Evolutionary conservation across 1,284 basidiomycete species (phyloP).

Genomic region (Thelephora terrestris): DNA sequence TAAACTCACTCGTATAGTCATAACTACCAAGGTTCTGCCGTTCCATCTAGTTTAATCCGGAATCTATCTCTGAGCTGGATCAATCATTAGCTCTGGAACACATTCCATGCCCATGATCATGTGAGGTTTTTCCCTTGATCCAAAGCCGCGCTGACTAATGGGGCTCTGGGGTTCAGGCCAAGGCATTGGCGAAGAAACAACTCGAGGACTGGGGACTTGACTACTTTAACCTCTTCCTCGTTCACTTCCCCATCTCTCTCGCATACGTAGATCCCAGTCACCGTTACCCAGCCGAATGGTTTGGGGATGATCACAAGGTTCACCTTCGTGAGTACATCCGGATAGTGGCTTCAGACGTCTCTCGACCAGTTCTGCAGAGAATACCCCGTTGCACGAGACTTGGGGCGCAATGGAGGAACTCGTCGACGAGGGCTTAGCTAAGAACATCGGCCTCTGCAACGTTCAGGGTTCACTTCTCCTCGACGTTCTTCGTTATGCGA

Average conservation of each 20-base stretch:
- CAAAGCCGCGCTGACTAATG: not conserved
- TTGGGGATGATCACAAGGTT: conserved; percentile 51
- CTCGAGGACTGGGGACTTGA: conserved; percentile 69
- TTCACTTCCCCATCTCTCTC: conserved; percentile 75
- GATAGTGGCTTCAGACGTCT: not conserved
- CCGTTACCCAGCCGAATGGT: conserved; percentile 76
- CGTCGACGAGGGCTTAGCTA: conserved; percentile 56
- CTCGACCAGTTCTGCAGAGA: conserved; percentile 28
- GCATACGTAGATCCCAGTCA: conserved; percentile 67
- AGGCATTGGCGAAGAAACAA: conserved; percentile 46
- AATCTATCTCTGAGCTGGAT: conserved; percentile 5
- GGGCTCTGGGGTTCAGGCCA: conserved; percentile 29
- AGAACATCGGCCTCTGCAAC: conserved; percentile 71
- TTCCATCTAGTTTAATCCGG: too few relatives aligned
- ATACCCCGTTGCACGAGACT: conserved; percentile 64
- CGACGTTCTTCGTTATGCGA: conserved; percentile 63
- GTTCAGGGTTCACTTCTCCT: conserved; percentile 51
- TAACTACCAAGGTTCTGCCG: conserved; percentile 50
- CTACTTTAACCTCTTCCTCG: conserved; percentile 68
- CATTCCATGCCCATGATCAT: conserved; percentile 63
- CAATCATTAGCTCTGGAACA: conserved; percentile 63
- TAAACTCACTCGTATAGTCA: conserved; percentile 28
- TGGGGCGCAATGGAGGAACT: conserved; percentile 70
- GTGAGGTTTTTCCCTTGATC: conserved; percentile 26
- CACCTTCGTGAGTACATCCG: conserved; percentile 34